Evolutionary conservation across 495 filamentous ascomycete genomes (phyloP).

Genomic region (Xylona heveae): DNA sequence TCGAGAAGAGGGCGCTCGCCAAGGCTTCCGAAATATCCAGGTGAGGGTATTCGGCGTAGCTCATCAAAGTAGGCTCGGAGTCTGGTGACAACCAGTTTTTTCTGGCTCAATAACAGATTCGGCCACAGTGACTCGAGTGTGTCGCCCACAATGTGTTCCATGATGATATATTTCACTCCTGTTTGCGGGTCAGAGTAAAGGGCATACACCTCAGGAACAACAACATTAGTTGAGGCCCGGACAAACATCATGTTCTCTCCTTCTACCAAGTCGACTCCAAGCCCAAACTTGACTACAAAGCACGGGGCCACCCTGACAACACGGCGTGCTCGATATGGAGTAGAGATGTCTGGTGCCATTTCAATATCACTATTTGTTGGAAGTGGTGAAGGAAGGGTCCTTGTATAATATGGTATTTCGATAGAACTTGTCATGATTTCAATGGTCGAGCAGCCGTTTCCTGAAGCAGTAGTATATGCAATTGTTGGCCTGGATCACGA

Average conservation of each 20-base stretch:
- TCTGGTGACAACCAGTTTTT: constrained; percentile 12
- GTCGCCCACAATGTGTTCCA: constrained; percentile 17
- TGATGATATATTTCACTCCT: constrained; percentile 17
- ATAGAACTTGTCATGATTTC: no score
- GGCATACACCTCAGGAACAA: constrained; percentile 18
- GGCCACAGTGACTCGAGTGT: constrained; percentile 16
- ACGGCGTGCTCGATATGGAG: constrained; percentile 10
- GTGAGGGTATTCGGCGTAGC: constrained; percentile 14
- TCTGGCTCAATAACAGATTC: constrained; percentile 11
- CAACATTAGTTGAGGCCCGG: constrained; percentile 12
- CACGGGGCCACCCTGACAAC: constrained; percentile 13
- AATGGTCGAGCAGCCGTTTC: no score
- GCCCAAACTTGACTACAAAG: constrained; percentile 21
- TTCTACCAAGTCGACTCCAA: constrained; percentile 13
- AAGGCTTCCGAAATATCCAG: constrained; percentile 17
- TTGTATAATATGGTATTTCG: constrained; percentile 5
- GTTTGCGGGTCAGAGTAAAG: constrained; percentile 11
- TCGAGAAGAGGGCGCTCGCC: constrained; percentile 14
- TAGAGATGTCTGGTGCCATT: constrained; percentile 9
- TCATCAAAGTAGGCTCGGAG: constrained; percentile 15
- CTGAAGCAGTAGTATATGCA: no score
- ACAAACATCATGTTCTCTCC: constrained; percentile 21
- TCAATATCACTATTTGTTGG: constrained; percentile 13
- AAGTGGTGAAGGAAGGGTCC: constrained; percentile 11
- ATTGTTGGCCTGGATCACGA: no score